A percentile compares a stretch with the other conserved stretches of the same genome.
These are phyloP conservation scores for Cladosporium sp. DNA, from an alignment of 2,329 filamentous ascomycete species.

Conservation along the genomic window DNA sequence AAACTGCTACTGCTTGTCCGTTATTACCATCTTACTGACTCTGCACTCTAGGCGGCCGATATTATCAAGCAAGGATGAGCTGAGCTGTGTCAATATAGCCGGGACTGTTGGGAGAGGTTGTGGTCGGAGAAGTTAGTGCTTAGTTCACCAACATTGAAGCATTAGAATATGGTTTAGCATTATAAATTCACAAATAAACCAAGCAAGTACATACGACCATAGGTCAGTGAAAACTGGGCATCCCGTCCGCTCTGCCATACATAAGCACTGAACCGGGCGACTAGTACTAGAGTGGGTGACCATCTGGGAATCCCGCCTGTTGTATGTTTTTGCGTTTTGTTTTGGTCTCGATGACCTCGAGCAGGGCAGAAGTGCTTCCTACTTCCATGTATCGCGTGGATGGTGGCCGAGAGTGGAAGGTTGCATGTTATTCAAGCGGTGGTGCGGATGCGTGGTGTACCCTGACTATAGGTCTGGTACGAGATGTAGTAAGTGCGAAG, in stretches of 20 bases:
- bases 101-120: not conserved
- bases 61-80: conserved; percentile 2
- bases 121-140: not conserved
- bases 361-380: not conserved
- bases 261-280: no score
- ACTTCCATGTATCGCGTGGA: not conserved
- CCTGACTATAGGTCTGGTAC: not conserved
- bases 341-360: not conserved
- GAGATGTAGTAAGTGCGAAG: not conserved
- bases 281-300: no score
- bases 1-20: conserved; percentile 32
- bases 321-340: not conserved
- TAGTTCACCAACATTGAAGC: not conserved
- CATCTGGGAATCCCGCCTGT: not conserved
- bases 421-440: not conserved
- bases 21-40: conserved; percentile 27
- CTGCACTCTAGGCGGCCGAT: not conserved
- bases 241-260: no score
- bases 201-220: no score
- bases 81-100: not conserved
- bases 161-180: not conserved
- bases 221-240: no score
- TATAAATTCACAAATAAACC: not conserved
- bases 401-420: not conserved
- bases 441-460: not conserved